A percentile compares a stretch with the other conserved stretches of the same genome.
Evolutionary conservation across 1,284 basidiomycete genomes (phyloP).

Genomic region (Malassezia sp.): DNA sequence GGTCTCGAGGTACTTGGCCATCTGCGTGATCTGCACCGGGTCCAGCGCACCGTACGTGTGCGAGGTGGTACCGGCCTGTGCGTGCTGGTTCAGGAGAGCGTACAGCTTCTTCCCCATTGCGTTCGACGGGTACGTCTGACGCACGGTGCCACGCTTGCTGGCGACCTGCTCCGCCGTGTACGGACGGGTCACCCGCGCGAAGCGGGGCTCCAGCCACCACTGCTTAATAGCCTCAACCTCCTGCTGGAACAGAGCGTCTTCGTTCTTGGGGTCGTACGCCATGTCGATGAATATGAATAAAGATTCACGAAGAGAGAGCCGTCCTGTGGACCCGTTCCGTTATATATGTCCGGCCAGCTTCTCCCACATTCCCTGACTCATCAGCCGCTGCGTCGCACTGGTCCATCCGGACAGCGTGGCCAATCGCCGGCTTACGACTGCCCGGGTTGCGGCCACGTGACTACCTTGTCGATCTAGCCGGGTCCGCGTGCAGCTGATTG

Average conservation of each 20-base stretch:
- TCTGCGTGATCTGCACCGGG: conserved; percentile 68
- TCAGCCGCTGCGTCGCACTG: background rate
- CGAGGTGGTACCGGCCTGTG: conserved; percentile 55
- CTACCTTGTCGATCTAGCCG: too few relatives aligned
- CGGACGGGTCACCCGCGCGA: conserved; percentile 68
- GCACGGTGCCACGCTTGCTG: conserved; percentile 78
- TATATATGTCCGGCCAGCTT: conserved; percentile 2
- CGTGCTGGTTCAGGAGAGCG: conserved; percentile 55
- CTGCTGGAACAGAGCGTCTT: conserved; percentile 55
- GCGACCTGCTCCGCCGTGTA: conserved; percentile 90
- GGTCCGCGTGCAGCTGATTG: too few relatives aligned
- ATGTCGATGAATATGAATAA: conserved; percentile 1
- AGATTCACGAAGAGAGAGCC: too few relatives aligned
- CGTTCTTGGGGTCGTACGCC: conserved; percentile 28
- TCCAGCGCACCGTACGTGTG: conserved; percentile 97
- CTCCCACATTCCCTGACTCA: too few relatives aligned
- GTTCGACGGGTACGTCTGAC: conserved; percentile 75
- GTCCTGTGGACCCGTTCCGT: too few relatives aligned
- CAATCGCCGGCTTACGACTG: too few relatives aligned
- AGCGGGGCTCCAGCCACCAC: conserved; percentile 87
- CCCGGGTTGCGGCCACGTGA: too few relatives aligned
- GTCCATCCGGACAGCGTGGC: too few relatives aligned
- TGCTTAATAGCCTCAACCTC: conserved; percentile 74
- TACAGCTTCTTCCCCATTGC: conserved; percentile 78
- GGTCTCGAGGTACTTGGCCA: conserved; percentile 47